Base-by-base conservation (phyloP, 163 green algal genomes). In the Scenedesmus sp. region DNA sequence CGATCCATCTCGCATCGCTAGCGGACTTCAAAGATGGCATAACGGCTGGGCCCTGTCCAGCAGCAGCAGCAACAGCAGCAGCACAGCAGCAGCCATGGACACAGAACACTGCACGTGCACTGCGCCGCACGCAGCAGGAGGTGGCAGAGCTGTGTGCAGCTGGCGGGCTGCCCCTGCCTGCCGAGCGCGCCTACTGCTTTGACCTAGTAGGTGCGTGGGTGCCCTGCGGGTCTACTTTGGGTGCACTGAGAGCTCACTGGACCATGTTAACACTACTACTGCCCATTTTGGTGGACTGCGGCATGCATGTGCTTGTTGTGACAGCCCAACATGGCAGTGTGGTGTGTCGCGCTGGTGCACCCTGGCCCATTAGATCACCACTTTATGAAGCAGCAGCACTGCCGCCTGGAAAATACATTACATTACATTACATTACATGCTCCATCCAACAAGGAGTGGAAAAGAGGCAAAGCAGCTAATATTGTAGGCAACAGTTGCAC, bases 61-160 rank as follows among this genome's bases (percentile, higher is more conserved):
- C 65, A 40, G 20, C 56, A 15, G 22, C 65, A 76, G 6, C 65
- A 20, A 2, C 59, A 72, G 26, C 65, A 76, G 65, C 46, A 46
- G 46, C 81, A 73, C 0, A 37, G 22, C 49, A 87, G 53, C 30
- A 44, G 35, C 82, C 37, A 13, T 87, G 82, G 82, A 87, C 82
- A 33, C 82, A 87, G 43, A 78, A 87, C 35, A 87, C 82, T 30
- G 82, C 82, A 3, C 59, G 82, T 35, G 82, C 82, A 22, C 53
- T 87, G 51, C 49, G 53, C 18, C 82, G 82, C 20, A 42, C 82
- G 33, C 82, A 87, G 82, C 82, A 87, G 16, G 82, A 87, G 35
- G 53, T 87, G 9, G 53, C 35, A 56, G 82, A 87, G 51, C 82
- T 79, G 15, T 87, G 59, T 79, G 53, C 35, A 59, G 51, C 82